Conservation (phyloP, 1,284 basidiomycete genomes). For the Pseudomicrostroma phylloplanum region DNA sequence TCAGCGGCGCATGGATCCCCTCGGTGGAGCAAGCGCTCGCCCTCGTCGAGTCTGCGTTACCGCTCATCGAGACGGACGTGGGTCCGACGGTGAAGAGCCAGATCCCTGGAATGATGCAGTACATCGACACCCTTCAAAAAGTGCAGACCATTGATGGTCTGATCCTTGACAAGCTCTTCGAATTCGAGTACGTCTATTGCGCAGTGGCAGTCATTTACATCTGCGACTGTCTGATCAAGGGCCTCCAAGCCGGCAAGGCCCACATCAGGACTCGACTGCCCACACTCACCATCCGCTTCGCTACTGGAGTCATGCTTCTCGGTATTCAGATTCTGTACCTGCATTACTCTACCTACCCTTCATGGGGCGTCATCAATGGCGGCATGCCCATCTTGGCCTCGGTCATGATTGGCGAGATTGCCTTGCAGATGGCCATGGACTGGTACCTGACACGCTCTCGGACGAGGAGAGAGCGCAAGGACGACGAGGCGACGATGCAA, state of each 20-base stretch:
- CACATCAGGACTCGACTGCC: background rate
- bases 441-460: background rate
- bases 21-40: background rate
- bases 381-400: background rate
- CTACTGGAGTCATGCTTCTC: background rate
- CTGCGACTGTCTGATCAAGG: slow-evolving; percentile 3
- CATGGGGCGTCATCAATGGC: background rate
- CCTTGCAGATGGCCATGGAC: background rate
- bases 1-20: background rate
- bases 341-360: background rate
- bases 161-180: background rate
- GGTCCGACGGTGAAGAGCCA: background rate
- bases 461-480: background rate
- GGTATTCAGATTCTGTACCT: background rate
- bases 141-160: background rate
- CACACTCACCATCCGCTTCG: background rate
- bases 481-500: background rate
- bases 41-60: background rate
- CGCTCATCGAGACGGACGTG: background rate
- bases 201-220: background rate
- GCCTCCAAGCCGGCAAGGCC: background rate
- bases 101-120: background rate
- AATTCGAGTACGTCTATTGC: slow-evolving; percentile 1
- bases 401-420: background rate
- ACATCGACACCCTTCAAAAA: background rate